Base-by-base conservation (phyloP, 345 rosid genomes). In the Hypericum androsaemum region DNA sequence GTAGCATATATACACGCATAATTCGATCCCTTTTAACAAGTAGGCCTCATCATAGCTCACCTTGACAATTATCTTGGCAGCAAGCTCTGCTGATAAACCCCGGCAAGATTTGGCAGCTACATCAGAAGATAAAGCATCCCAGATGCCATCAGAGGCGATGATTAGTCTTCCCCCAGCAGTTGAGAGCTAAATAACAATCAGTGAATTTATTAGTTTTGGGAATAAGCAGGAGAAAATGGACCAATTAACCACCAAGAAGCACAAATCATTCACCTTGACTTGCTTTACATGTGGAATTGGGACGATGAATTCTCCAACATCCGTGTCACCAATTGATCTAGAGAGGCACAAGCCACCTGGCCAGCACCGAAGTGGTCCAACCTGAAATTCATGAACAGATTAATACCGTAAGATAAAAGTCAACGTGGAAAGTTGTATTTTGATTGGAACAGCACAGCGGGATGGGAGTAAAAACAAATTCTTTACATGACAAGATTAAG, bases 271-370 rank as follows among this genome's bases (percentile, higher is more conserved):
- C 51, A 86, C 99, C 83, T 94, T 94, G 59, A 94, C 99, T 88
- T 94, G 99, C 72, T 94, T 94, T 52, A 94, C 99, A 62, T 94
- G 97, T 1, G 99, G 97, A 66, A 88, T 77, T 28, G 99, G 99
- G 59, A 88, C 99, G 54, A 94, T 88, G 68, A 72, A 94, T 70
- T 94, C 97, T 12, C 99, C 99, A 15, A 94, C 99, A 70, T 94
- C 99, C 2, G 95, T 86, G 70, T 94, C 99, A 35, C 99, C 99
- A 64, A 94, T 94, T 42, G 99, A 94, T 73, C 99, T 81, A 0
- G 97, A 94, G 66, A 94, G 97, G 70, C 99, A 94, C 60, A 94
- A 69, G 52, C 99, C 99, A 66, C 99, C 99, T 17, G 99, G 99
- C 99, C 97, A 94, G 67, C 99, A 94, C 41, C 99, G 95, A 17